A percentile compares a stretch with the other conserved stretches of the same genome.
These are phyloP conservation scores for Eruca vesicaria DNA, from an alignment of 441 rosid species.

Conservation along the genomic window DNA sequence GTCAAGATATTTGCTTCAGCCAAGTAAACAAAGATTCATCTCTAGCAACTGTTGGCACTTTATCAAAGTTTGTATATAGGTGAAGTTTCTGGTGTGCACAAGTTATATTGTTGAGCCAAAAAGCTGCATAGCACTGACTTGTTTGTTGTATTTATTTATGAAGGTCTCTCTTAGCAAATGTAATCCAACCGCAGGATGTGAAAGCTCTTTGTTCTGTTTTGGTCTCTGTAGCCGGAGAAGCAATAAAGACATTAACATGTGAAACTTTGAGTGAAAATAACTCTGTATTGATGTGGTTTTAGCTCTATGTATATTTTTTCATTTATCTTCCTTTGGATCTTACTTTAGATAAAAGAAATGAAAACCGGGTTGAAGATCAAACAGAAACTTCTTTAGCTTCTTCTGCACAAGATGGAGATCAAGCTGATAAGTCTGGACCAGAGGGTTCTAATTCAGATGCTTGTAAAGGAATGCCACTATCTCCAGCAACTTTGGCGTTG, in stretches of 20 bases:
- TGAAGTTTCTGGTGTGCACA: slow-evolving; percentile 31
- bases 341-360: slow-evolving; percentile 55
- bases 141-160: slow-evolving; percentile 16
- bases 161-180: slow-evolving; percentile 95
- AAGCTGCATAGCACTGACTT: slow-evolving; percentile 38
- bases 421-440: slow-evolving; percentile 48
- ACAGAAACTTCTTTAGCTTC: slow-evolving; percentile 55
- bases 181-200: slow-evolving; percentile 85
- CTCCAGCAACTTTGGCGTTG: slow-evolving; percentile 97
- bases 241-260: slow-evolving; percentile 85
- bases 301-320: neutral
- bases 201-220: slow-evolving; percentile 97
- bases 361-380: slow-evolving; percentile 49
- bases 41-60: slow-evolving; percentile 49
- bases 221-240: slow-evolving; percentile 75
- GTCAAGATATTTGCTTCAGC: slow-evolving; percentile 73
- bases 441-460: slow-evolving; percentile 55
- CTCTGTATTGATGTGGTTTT: slow-evolving; percentile 11
- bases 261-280: neutral
- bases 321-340: slow-evolving; percentile 12
- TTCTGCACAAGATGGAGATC: slow-evolving; percentile 56
- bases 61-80: slow-evolving; percentile 89
- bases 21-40: slow-evolving; percentile 57
- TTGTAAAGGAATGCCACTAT: slow-evolving; percentile 74
- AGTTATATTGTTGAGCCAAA: slow-evolving; percentile 8